A percentile compares a stretch with the other conserved stretches of the same genome.
These are phyloP conservation scores for Penicillium sp. DNA, from an alignment of 2,329 filamentous ascomycete genomes.

Conservation along the genomic window DNA sequence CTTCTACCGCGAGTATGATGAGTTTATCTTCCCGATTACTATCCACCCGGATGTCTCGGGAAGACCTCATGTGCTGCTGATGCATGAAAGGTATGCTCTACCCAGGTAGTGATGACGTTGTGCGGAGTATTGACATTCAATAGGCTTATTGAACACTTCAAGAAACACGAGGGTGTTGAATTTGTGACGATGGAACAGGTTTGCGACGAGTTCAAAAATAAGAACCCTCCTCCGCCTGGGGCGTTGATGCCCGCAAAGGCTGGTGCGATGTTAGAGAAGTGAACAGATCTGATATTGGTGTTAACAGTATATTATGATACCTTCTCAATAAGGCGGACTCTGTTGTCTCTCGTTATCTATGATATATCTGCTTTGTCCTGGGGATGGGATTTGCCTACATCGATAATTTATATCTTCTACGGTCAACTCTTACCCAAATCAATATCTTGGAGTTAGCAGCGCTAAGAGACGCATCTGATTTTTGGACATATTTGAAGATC, in stretches of 20 bases:
- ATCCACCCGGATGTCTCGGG: slow-evolving; percentile 67
- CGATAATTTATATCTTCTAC: not conserved
- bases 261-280: slow-evolving; percentile 11
- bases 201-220: slow-evolving; percentile 21
- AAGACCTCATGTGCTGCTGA: slow-evolving; percentile 60
- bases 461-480: not conserved
- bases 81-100: slow-evolving; percentile 55
- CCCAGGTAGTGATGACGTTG: not conserved
- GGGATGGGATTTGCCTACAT: not conserved
- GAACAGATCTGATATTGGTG: not conserved
- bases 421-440: not conserved
- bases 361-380: not conserved
- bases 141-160: slow-evolving; percentile 25
- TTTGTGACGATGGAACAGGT: slow-evolving; percentile 26
- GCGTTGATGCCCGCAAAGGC: slow-evolving; percentile 18
- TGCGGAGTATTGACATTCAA: not conserved
- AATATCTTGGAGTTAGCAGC: not conserved
- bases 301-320: not conserved
- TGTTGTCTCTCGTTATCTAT: not conserved
- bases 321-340: not conserved
- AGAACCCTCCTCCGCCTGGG: slow-evolving; percentile 17
- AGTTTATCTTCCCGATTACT: slow-evolving; percentile 68
- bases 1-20: slow-evolving; percentile 66
- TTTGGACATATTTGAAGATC: not conserved
- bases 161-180: slow-evolving; percentile 23